Conservation (phyloP, 2,329 filamentous ascomycete species). For the Mycosphaerella sp. region DNA sequence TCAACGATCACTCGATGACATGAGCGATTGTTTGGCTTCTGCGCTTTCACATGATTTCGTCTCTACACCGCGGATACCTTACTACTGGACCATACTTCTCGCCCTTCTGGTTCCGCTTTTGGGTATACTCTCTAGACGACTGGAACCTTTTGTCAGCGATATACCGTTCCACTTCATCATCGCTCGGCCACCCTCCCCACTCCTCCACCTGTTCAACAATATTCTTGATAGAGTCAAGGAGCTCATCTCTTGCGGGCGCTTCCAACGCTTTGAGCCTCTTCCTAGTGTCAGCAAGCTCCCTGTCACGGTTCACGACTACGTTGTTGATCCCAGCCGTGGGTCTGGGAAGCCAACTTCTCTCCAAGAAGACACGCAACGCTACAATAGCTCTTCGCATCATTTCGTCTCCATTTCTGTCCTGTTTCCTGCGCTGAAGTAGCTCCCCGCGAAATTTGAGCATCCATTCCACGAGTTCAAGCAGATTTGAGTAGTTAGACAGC, state of each 20-base stretch:
- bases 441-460: conserved; percentile 47
- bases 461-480: conserved; percentile 55
- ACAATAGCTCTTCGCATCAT: conserved; percentile 36
- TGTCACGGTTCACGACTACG: not conserved
- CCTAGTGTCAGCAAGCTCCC: not conserved
- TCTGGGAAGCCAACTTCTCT: conserved; percentile 30
- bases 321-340: not conserved
- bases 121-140: not conserved
- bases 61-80: too few species aligned
- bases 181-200: conserved; percentile 43
- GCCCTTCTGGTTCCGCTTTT: not conserved
- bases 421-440: conserved; percentile 24
- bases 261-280: conserved; percentile 14
- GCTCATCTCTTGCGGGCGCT: conserved; percentile 14
- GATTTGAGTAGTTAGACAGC: conserved; percentile 53
- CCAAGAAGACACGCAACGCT: conserved; percentile 39
- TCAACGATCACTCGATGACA: too few species aligned
- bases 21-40: too few species aligned
- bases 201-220: conserved; percentile 34
- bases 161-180: conserved; percentile 37
- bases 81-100: too few species aligned
- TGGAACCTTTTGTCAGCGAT: conserved; percentile 11
- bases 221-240: conserved; percentile 19
- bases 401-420: conserved; percentile 29
- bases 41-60: too few species aligned